Evolutionary conservation across 495 filamentous ascomycete genomes (phyloP), one percentile per base, ranked within the genome.

Genomic region (Lasiosphaeris hirsuta): DNA sequence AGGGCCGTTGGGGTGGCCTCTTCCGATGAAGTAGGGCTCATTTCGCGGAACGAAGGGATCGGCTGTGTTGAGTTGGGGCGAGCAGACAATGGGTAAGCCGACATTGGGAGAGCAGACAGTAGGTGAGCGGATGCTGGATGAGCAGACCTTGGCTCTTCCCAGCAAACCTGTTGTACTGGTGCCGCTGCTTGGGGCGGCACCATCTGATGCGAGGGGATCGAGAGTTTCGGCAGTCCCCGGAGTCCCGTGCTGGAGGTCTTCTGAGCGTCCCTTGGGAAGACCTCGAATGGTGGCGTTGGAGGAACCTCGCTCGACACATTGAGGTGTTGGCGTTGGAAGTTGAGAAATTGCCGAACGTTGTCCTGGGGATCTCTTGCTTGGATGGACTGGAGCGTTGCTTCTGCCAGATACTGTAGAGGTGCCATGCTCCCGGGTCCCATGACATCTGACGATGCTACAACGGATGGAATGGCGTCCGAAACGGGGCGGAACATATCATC

Each of bases 381-480:
- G 10, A 97, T 70, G 48, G 79, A 82, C 37, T 82, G 80, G 9
- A 97, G 84, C 9, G 74, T 77, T 51, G 86, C 84, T 67, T 88
- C 82, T 51, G 91, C 85, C 34, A 97, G 78, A 61, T 80, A 78
- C 18, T 82, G 81, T 58, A 92, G 76, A 34, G 82, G 76, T 36
- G 85, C 76, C 39, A 78, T 66, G 47, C 76, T 77, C 46, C 74
- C 81, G 14, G 86, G 85, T 7, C 91, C 92, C 52, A 96, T 79
- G 2, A 90, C 78, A 72, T 96, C 93, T 6, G 92, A 96, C 1
- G 93, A 97, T 14, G 93, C 93, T 47, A 94, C 83, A 2, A 96
- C 73, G 7, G 93, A 96, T 1, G 89, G 90, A 13, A 85, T 75
- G 44, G 78, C 80, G 43, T 86, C 83, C 14, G 85, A 86, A 39